Evolutionary conservation across 805 yeast species (phyloP), one percentile per base, ranked within the genome.

Genomic region (Saturnispora quitensis): DNA sequence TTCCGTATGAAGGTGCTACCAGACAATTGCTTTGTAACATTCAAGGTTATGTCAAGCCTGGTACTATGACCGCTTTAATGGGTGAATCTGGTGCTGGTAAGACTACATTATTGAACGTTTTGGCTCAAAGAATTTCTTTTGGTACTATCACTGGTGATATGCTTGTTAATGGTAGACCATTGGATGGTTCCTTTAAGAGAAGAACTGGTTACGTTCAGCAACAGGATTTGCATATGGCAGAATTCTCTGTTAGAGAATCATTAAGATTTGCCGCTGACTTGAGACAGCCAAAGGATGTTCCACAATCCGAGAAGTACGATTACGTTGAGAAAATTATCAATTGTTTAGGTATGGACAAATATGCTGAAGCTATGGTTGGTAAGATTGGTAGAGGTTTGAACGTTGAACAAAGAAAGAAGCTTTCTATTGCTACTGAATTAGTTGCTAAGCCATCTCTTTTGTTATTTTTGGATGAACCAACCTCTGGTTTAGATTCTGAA

Each of bases 11-110:
- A 46, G 75, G 75, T 45, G 63, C 61, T 10, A 61, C 68, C 17
- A 63, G 76, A 54, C 66, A 66, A 51, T 65, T 76, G 55, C 67
- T 80, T 58, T 68, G 71, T 57, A 60, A 69, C 51, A 63, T 72
- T 55, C 72, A 72, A 50, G 76, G 76, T 53, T 72, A 67, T 61
- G 68, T 71, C 59, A 67, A 68, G 35, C 81, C 83, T 5, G 83
- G 83, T 49, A 70, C 75, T 15, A 66, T 78, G 67, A 78, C 82
- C 45, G 82, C 83, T 3, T 65, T 78, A 45, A 78, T 78, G 82
- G 83, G 83, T 55, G 82, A 76, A 59, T 76, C 81, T 13, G 83
- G 83, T 60, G 82, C 83, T 15, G 83, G 83, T 62, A 78, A 78
- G 60, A 78, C 83, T 2, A 78, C 83, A 12, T 62, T 78, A 53